phyloP scores from a whole-genome alignment of 2,329 filamentous ascomycete genomes.

The Claviceps pazoutovae region DNA sequence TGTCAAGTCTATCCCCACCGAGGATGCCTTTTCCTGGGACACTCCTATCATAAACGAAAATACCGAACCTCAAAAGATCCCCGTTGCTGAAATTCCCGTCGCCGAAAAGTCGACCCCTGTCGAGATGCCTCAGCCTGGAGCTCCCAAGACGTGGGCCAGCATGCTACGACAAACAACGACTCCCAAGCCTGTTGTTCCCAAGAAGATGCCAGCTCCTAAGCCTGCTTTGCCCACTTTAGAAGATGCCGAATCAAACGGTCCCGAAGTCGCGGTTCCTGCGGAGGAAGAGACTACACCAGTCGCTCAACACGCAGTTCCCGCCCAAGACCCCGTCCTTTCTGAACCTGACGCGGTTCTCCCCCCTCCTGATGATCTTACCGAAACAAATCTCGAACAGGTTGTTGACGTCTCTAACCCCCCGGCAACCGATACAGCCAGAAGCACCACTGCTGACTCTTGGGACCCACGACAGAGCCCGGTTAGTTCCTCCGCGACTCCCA shows the following conservation, averaged over 20 bases:
- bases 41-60: no score
- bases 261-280: conserved; percentile 21
- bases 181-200: conserved; percentile 32
- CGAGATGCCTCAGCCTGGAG: conserved; percentile 25
- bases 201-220: conserved; percentile 21
- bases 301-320: conserved; percentile 17
- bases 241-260: conserved; percentile 17
- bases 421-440: conserved; percentile 70
- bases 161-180: conserved; percentile 50
- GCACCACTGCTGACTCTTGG: conserved; percentile 77
- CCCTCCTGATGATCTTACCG: conserved; percentile 70
- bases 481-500: conserved; percentile 51
- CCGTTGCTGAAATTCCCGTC: conserved; percentile 7
- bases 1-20: conserved; percentile 53
- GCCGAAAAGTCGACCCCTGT: conserved; percentile 20
- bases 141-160: conserved; percentile 57
- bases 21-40: conserved; percentile 45
- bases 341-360: conserved; percentile 43
- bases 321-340: conserved; percentile 16
- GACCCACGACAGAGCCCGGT: conserved; percentile 50
- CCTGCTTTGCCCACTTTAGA: conserved; percentile 23
- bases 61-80: no score
- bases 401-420: conserved; percentile 67
- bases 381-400: conserved; percentile 84
- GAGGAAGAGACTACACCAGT: conserved; percentile 22